Base-by-base conservation (phyloP, 129 eudicot species). In the Lactuca saligna region DNA sequence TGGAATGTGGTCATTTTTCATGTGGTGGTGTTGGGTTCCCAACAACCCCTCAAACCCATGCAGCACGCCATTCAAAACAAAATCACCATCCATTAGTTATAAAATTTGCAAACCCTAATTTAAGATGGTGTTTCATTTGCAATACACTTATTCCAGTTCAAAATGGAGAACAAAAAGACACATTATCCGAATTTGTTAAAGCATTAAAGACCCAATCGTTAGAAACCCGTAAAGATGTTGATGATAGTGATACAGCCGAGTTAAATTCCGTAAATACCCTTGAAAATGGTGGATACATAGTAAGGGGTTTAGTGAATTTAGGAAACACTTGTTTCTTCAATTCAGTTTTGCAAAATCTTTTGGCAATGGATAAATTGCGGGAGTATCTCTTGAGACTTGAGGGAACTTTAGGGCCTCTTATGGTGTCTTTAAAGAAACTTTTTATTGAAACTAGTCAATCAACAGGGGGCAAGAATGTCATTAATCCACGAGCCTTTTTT, bases 271-370 rank as follows among this genome's bases (percentile, higher is more conserved):
- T 69, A 60, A 75, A 13, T 63, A 70, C 72, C 63, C 17, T 9
- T 14, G 75, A 81, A 59, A 82, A 68, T n/a, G 73, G 84, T 16
- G 70, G 84, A 57, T 80, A 86, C 80, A 68, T 70, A 58, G 82
- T 80, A 17, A 84, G 88, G 78, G 99, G 99, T 67, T 78, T 93
- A 67, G 57, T 78, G 17, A 93, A 93, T 78, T 56, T 93, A 58
- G 97, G 99, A 48, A 93, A 93, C 72, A 89, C 97, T 12, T 93
- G 99, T 71, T 93, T 93, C 81, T 93, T 93, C 65, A 93, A 93
- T 77, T 93, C 99, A 3, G 70, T 87, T 5, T 17, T 89, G 79
- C 99, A 93, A 70, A 93, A 89, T 85, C 87, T 93, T 56, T 66
- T 93, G 51, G 85, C 97, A 32, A 75, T 93, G 76, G 70, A 77